Conservation (phyloP, 805 yeast species). For the Sungouiella thailandica region DNA sequence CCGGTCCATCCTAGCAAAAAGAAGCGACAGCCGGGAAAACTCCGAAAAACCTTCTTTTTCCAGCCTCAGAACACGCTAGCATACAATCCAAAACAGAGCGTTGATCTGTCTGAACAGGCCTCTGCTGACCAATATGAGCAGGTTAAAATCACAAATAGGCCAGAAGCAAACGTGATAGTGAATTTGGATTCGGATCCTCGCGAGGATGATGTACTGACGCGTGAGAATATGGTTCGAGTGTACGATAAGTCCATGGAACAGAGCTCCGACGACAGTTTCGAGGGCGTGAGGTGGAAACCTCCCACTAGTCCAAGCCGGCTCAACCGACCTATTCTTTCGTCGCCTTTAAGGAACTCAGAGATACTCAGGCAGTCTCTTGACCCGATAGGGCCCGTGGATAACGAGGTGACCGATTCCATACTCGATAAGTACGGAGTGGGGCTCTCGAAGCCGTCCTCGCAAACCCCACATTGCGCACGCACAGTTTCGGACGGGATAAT, state of each 20-base stretch:
- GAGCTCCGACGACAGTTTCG: slow-evolving; percentile 41
- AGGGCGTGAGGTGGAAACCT: slow-evolving; percentile 31
- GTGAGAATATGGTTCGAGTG: no score
- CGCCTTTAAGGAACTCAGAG: slow-evolving; percentile 33
- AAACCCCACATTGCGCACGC: slow-evolving; percentile 35
- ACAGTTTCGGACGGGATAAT: no score
- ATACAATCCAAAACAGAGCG: no score
- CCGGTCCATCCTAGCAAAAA: slow-evolving; percentile 8
- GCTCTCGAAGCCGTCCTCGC: slow-evolving; percentile 23
- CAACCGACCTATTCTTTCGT: slow-evolving; percentile 27
- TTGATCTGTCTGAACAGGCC: no score
- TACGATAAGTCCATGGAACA: slow-evolving; percentile 19
- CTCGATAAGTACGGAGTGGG: slow-evolving; percentile 40
- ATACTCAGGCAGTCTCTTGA: slow-evolving; percentile 1
- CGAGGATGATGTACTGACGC: no score
- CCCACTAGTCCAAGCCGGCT: slow-evolving; percentile 9
- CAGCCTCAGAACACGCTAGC: slow-evolving; percentile 30
- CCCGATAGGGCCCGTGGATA: slow-evolving; percentile 14
- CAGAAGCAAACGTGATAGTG: no score
- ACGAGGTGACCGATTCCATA: slow-evolving; percentile 34
- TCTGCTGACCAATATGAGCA: no score
- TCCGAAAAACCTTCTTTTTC: slow-evolving; percentile 29
- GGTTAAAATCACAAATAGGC: no score
- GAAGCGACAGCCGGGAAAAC: slow-evolving; percentile 7
- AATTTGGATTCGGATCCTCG: no score